Conservation (phyloP, 495 filamentous ascomycete species). For the Penicillium roqueforti region DNA sequence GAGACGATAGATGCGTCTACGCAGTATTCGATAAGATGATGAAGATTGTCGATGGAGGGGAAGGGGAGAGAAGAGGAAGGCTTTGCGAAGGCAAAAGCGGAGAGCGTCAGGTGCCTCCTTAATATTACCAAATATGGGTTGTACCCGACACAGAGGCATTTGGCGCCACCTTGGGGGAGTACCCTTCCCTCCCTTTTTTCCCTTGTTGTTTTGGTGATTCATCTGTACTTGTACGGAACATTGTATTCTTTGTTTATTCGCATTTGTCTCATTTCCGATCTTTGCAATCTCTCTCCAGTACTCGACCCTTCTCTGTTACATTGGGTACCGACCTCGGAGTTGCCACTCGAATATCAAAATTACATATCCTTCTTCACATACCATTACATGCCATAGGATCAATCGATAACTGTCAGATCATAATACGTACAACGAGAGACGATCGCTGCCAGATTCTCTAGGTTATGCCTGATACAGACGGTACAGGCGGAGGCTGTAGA, state of each 20-base stretch:
- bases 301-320: not conserved
- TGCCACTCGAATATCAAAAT: slow-evolving; percentile 1
- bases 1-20: slow-evolving; percentile 1
- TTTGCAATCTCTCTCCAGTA: not conserved
- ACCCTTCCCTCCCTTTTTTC: not conserved
- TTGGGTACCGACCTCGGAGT: slow-evolving; percentile 4
- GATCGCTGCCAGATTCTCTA: not conserved
- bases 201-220: not conserved
- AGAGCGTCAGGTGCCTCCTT: slow-evolving; percentile 36
- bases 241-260: not conserved
- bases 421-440: not conserved
- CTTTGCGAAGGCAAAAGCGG: slow-evolving; percentile 31
- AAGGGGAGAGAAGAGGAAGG: slow-evolving; percentile 21
- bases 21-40: not conserved
- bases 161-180: slow-evolving; percentile 21
- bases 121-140: slow-evolving; percentile 26
- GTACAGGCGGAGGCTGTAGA: slow-evolving; percentile 14
- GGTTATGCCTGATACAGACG: slow-evolving; percentile 1
- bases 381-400: slow-evolving; percentile 7
- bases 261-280: not conserved
- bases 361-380: slow-evolving; percentile 4
- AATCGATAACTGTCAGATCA: slow-evolving; percentile 12
- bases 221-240: not conserved
- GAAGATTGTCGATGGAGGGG: slow-evolving; percentile 8
- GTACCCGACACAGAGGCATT: slow-evolving; percentile 14